Conservation (phyloP, 1,139 yeast genomes). For the Yamadazyma atmosphaerica region DNA sequence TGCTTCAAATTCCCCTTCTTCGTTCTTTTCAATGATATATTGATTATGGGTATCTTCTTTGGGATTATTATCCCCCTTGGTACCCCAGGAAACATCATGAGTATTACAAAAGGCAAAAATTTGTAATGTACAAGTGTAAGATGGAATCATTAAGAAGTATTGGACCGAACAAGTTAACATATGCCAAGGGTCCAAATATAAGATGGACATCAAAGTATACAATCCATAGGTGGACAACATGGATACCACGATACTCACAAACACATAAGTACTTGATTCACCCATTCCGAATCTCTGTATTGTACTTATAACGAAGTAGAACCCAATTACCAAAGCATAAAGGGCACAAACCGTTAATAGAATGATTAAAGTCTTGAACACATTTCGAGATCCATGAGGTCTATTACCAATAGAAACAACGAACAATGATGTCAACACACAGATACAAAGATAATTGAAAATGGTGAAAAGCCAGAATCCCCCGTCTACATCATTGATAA, state of each 20-base stretch:
- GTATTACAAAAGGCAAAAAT: conserved; percentile 94
- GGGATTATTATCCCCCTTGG: conserved; percentile 85
- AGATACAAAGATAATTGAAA: conserved; percentile 79
- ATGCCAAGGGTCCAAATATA: conserved; percentile 95
- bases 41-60: conserved; percentile 50
- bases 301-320: conserved; percentile 70
- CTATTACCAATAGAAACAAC: conserved; percentile 93
- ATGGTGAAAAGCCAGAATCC: conserved; percentile 81
- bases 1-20: conserved; percentile 74
- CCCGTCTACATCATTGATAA: conserved; percentile 49
- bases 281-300: conserved; percentile 40
- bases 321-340: conserved; percentile 80
- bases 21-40: conserved; percentile 48
- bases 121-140: conserved; percentile 86
- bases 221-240: conserved; percentile 90
- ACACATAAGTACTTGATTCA: conserved; percentile 54
- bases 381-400: conserved; percentile 79
- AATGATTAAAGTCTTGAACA: conserved; percentile 72
- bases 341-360: conserved; percentile 75
- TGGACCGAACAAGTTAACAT: conserved; percentile 80
- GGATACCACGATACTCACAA: conserved; percentile 76
- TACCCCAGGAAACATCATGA: conserved; percentile 97
- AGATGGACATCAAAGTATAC: conserved; percentile 72
- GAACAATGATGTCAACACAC: conserved; percentile 80
- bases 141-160: conserved; percentile 86